These are phyloP conservation scores for Mrakiaceae sp. DNA, from an alignment of 1,284 basidiomycete genomes.

Conservation along the genomic window DNA sequence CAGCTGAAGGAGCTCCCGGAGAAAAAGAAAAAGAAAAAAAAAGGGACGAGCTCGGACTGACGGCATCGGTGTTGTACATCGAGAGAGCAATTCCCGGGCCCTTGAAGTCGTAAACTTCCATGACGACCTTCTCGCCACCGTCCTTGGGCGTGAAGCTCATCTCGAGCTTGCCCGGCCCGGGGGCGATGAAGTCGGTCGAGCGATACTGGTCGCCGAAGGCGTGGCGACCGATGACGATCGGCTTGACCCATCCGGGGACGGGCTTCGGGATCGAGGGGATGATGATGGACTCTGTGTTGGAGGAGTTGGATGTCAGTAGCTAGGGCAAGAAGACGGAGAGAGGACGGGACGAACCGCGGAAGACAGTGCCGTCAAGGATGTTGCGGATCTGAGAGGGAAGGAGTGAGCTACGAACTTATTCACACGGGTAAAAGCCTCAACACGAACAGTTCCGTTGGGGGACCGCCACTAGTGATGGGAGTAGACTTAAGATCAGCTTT, in stretches of 20 bases:
- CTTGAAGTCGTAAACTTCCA: slow-evolving; percentile 85
- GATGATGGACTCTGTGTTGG: slow-evolving; percentile 69
- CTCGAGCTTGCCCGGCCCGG: slow-evolving; percentile 80
- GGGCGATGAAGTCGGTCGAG: slow-evolving; percentile 77
- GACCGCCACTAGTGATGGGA: slow-evolving; percentile 58
- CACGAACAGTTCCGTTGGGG: slow-evolving; percentile 78
- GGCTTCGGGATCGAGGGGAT: slow-evolving; percentile 81
- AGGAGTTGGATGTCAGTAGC: no score
- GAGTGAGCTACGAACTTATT: not conserved
- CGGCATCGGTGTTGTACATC: no score
- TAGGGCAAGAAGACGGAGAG: no score
- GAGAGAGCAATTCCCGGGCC: slow-evolving; percentile 61
- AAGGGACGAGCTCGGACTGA: not conserved
- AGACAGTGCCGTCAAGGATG: slow-evolving; percentile 94
- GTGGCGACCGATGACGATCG: slow-evolving; percentile 93
- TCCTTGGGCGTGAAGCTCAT: slow-evolving; percentile 70
- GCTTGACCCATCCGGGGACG: slow-evolving; percentile 91
- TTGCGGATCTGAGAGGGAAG: slow-evolving; percentile 64
- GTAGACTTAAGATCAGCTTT: no score
- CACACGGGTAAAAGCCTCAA: not conserved
- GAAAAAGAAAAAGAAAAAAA: slow-evolving; percentile 23
- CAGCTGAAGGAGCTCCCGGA: not conserved
- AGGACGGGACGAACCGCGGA: slow-evolving; percentile 43
- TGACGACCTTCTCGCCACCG: slow-evolving; percentile 48
- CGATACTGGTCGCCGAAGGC: slow-evolving; percentile 82